Percentiles rank a stretch among this genome's conserved stretches.
phyloP scores from a whole-genome alignment of 2,329 filamentous ascomycete species.

The Fusarium sterilihyphosum region DNA sequence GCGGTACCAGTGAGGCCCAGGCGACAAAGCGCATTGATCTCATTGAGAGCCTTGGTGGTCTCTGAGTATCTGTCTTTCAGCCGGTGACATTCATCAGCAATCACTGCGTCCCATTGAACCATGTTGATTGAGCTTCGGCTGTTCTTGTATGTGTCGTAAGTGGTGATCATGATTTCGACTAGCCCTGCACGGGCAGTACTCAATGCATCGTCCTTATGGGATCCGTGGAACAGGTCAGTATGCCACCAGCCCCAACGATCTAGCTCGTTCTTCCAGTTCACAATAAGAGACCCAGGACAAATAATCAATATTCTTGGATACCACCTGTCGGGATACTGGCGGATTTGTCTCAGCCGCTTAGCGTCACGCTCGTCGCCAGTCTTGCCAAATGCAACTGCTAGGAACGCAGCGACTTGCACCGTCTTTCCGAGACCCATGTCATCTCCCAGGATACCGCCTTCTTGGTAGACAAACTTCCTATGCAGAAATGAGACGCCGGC shows the following conservation, averaged over 20 bases:
- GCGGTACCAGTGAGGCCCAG: constrained; percentile 95
- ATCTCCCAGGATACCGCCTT: constrained; percentile 89
- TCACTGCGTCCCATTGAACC: constrained; percentile 90
- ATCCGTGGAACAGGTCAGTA: constrained; percentile 81
- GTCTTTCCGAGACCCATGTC: constrained; percentile 99
- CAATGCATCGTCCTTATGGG: constrained; percentile 73
- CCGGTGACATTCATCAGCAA: constrained; percentile 92
- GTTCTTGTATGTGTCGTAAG: constrained; percentile 89
- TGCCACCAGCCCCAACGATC: constrained; percentile 97
- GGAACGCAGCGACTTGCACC: constrained; percentile 92
- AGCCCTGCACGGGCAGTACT: constrained; percentile 78
- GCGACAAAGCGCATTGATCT: constrained; percentile 89
- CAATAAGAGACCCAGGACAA: constrained; percentile 87
- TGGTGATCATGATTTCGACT: constrained; percentile 92
- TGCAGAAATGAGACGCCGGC: constrained; percentile 87
- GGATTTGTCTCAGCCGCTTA: constrained; percentile 88
- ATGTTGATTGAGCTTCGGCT: constrained; percentile 79
- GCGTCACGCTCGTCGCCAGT: constrained; percentile 86
- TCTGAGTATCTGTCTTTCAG: constrained; percentile 84
- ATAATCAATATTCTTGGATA: constrained; percentile 83
- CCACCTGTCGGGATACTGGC: constrained; percentile 72
- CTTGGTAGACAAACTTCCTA: constrained; percentile 88
- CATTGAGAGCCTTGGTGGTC: constrained; percentile 86
- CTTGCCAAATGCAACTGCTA: constrained; percentile 93
- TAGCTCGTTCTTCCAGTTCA: constrained; percentile 91